These are phyloP conservation scores for Aegilops longissima DNA, from an alignment of 176 grass and related monocot genomes.

Conservation along the genomic window DNA sequence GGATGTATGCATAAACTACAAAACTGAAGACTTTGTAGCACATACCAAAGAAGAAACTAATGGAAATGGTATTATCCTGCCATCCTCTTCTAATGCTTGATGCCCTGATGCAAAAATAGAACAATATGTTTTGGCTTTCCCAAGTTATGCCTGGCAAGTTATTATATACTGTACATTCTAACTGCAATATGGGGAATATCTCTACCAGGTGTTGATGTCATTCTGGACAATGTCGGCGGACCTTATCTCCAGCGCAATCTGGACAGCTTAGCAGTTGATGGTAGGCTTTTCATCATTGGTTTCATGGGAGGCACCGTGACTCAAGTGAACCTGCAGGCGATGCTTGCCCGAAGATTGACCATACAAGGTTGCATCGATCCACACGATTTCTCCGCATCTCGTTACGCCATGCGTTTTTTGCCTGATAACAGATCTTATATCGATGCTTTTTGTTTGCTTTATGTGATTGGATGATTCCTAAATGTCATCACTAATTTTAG, in stretches of 20 bases:
- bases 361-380: conserved; percentile 53
- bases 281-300: conserved; percentile 85
- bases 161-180: not conserved
- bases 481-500: not conserved
- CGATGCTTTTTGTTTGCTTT: not conserved
- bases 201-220: conserved; percentile 72
- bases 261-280: conserved; percentile 69
- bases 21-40: conserved; percentile 80
- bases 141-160: not conserved
- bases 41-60: conserved; percentile 72
- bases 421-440: not conserved
- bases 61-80: conserved; percentile 53
- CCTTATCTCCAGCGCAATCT: conserved; percentile 72
- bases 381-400: not conserved
- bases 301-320: conserved; percentile 56
- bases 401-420: not conserved
- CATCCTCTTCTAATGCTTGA: not conserved
- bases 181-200: not conserved
- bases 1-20: conserved; percentile 92
- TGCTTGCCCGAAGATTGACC: conserved; percentile 68
- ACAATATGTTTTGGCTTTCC: not conserved
- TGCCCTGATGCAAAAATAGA: not conserved
- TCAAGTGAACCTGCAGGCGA: conserved; percentile 57
- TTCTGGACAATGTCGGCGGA: conserved; percentile 76
- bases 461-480: not conserved